These are phyloP conservation scores for Cryoendolithus antarcticus DNA, from an alignment of 2,329 filamentous ascomycete genomes.

Conservation along the genomic window DNA sequence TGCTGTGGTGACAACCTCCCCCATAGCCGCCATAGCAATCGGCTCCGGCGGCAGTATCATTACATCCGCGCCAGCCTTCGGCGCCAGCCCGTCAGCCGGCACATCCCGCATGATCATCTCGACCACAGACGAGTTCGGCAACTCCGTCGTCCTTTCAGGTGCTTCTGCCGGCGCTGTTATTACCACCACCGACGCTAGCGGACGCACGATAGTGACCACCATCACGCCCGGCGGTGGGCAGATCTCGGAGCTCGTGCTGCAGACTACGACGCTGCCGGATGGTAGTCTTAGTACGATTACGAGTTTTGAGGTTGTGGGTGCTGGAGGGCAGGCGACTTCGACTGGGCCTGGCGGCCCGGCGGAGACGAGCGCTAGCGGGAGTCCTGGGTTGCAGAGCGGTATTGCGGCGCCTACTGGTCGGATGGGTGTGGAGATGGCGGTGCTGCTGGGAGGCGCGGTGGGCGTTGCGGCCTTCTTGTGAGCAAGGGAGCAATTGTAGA, in stretches of 20 bases:
- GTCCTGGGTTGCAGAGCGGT: slow-evolving; percentile 28
- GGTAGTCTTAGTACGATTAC: slow-evolving; percentile 30
- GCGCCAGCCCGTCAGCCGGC: slow-evolving; percentile 20
- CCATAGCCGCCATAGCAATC: slow-evolving; percentile 24
- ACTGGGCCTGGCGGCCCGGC: neutral
- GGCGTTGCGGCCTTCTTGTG: slow-evolving; percentile 25
- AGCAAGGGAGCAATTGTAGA: neutral
- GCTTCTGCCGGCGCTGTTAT: slow-evolving; percentile 27
- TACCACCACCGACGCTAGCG: slow-evolving; percentile 30
- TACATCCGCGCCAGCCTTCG: slow-evolving; percentile 26
- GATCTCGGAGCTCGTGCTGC: slow-evolving; percentile 28
- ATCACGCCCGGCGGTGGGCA: slow-evolving; percentile 32
- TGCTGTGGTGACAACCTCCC: slow-evolving; percentile 26
- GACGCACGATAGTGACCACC: slow-evolving; percentile 33
- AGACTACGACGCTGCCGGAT: slow-evolving; percentile 23
- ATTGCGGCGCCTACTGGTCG: slow-evolving; percentile 19
- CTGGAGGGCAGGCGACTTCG: slow-evolving; percentile 7
- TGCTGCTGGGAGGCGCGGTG: slow-evolving; percentile 21
- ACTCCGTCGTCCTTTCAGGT: slow-evolving; percentile 23
- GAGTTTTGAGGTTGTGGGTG: slow-evolving; percentile 31
- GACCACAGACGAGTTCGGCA: slow-evolving; percentile 29
- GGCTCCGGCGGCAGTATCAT: slow-evolving; percentile 26
- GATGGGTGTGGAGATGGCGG: slow-evolving; percentile 16
- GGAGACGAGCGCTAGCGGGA: slow-evolving; percentile 1
- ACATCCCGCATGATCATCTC: slow-evolving; percentile 12